Percentiles rank a stretch among this genome's conserved stretches.
phyloP scores from a whole-genome alignment of 31 red algal genomes.

The Bonnemaisonia californica region DNA sequence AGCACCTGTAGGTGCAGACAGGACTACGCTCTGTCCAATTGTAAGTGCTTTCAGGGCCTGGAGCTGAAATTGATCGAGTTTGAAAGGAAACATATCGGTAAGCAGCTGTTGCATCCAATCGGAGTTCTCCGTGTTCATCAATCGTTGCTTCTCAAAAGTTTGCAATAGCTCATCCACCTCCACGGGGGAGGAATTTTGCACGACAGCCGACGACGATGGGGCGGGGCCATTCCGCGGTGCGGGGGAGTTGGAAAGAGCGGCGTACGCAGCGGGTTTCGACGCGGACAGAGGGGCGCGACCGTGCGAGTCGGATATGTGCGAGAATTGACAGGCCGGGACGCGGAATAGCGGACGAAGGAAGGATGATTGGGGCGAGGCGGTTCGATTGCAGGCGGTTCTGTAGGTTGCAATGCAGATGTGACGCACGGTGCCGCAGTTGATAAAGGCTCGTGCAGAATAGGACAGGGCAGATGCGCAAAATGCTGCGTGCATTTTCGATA shows the following conservation, averaged over 20 bases:
- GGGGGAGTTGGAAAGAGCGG: too few relatives aligned
- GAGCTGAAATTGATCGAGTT: constrained; percentile 81
- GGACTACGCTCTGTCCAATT: constrained; percentile 66
- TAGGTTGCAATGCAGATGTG: background rate
- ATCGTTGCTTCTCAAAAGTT: background rate
- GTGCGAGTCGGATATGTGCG: too few relatives aligned
- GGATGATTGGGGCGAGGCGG: too few relatives aligned
- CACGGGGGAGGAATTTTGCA: too few relatives aligned
- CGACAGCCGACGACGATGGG: too few relatives aligned
- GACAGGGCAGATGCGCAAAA: background rate
- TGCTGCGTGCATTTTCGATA: too few relatives aligned
- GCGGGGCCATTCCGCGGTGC: too few relatives aligned
- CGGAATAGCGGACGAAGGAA: too few relatives aligned
- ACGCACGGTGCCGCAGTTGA: background rate
- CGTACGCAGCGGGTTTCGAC: too few relatives aligned
- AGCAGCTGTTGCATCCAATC: background rate
- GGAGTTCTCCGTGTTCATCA: background rate
- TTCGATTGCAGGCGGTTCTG: background rate
- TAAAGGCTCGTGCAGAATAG: background rate
- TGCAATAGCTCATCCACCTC: too few relatives aligned
- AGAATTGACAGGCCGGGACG: too few relatives aligned
- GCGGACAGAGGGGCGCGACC: too few relatives aligned
- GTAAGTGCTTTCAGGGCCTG: constrained; percentile 53
- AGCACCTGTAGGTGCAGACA: constrained; percentile 93
- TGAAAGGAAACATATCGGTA: constrained; percentile 61